Evolutionary conservation across 2,329 filamentous ascomycete genomes (phyloP).

Genomic region (Thermothelomyces thermophilus): DNA sequence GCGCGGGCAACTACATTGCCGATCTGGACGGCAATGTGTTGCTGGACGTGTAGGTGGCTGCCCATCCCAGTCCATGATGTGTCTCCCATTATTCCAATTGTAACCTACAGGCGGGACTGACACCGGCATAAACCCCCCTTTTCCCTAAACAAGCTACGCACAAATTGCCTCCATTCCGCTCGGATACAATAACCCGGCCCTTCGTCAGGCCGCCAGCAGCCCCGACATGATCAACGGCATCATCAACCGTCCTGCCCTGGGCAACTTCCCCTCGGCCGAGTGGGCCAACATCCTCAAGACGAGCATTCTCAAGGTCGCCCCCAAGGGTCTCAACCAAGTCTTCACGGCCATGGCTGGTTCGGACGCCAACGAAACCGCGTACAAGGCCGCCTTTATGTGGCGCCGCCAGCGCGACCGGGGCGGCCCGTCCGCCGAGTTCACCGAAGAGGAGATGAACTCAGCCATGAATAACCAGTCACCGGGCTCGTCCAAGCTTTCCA

Average conservation of each 20-base stretch:
- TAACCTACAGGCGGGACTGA: no score
- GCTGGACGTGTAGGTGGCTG: constrained; percentile 57
- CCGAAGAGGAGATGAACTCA: constrained; percentile 63
- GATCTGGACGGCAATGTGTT: constrained; percentile 66
- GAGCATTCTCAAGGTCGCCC: constrained; percentile 75
- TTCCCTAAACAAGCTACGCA: constrained; percentile 54
- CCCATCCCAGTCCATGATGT: no score
- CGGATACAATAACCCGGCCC: constrained; percentile 82
- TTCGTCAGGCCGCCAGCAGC: constrained; percentile 63
- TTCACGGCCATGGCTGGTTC: constrained; percentile 87
- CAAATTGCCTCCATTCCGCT: constrained; percentile 91
- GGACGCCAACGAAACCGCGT: constrained; percentile 89
- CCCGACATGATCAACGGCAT: constrained; percentile 73
- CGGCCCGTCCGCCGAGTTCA: constrained; percentile 71
- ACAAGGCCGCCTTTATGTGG: constrained; percentile 95
- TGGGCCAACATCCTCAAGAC: constrained; percentile 75
- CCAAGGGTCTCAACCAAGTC: constrained; percentile 77
- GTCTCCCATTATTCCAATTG: no score
- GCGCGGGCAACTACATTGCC: constrained; percentile 72
- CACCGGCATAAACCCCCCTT: not conserved
- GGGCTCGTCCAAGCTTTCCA: constrained; percentile 69
- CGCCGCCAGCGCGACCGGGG: constrained; percentile 75
- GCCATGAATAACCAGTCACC: constrained; percentile 76
- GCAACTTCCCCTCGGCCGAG: constrained; percentile 82
- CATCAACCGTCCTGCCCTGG: constrained; percentile 83